Conservation (phyloP, 768 basidiomycete genomes). For the Cystofilobasidium ferigula region DNA sequence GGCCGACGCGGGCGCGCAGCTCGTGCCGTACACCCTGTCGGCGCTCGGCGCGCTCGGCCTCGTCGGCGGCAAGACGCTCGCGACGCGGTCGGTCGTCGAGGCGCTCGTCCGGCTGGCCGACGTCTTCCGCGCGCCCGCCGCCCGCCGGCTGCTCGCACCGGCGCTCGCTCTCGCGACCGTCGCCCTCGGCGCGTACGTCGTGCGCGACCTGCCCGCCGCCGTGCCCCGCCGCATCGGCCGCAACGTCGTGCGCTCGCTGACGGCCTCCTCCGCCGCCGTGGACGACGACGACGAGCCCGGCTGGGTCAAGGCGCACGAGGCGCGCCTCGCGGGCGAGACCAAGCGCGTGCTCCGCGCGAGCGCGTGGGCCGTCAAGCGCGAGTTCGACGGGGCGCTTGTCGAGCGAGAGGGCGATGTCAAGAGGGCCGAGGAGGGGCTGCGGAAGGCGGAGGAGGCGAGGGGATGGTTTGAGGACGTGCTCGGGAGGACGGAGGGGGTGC, state of each 20-base stretch:
- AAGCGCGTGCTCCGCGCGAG: constrained; percentile 85
- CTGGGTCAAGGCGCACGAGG: constrained; percentile 53
- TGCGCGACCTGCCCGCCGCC: constrained; percentile 74
- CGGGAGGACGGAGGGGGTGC: constrained; percentile 40
- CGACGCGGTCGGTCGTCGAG: constrained; percentile 64
- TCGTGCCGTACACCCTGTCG: constrained; percentile 51
- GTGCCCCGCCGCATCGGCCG: constrained; percentile 84
- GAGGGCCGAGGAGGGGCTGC: constrained; percentile 58
- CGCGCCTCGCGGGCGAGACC: constrained; percentile 67
- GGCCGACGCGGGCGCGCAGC: no score
- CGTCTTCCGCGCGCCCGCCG: constrained; percentile 57
- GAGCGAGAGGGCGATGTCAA: constrained; percentile 64
- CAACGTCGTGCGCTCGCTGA: constrained; percentile 54
- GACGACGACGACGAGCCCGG: constrained; percentile 43
- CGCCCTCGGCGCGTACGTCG: constrained; percentile 65
- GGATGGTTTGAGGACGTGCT: constrained; percentile 57
- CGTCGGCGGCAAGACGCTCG: constrained; percentile 71
- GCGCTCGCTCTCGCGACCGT: constrained; percentile 64
- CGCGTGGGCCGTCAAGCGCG: constrained; percentile 76
- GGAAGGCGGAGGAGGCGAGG: constrained; percentile 56
- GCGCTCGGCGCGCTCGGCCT: constrained; percentile 56
- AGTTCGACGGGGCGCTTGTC: constrained; percentile 70
- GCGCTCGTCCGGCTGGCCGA: constrained; percentile 64
- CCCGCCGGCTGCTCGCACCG: constrained; percentile 79
- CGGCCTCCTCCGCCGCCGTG: no score